These are phyloP conservation scores for Wallacemonas sp. DNA, from an alignment of 208 protist species.

Conservation along the genomic window DNA sequence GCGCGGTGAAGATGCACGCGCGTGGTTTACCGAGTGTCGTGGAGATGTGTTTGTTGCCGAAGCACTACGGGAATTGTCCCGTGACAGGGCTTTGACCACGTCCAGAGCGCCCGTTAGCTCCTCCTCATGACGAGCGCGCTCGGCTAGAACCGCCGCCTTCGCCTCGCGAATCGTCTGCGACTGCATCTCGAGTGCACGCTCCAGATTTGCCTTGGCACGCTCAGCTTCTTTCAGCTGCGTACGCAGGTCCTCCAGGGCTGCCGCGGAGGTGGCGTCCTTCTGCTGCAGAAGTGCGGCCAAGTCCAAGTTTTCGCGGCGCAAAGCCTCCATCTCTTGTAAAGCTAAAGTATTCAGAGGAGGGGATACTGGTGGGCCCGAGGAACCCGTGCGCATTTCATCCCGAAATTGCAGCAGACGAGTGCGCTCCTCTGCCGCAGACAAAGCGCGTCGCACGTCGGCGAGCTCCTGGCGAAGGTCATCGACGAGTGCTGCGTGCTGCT, in stretches of 20 bases:
- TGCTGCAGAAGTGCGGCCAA: conserved; percentile 30
- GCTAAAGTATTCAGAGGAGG: background rate
- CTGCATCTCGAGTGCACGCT: conserved; percentile 34
- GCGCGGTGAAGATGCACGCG: background rate
- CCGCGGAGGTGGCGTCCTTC: conserved; percentile 39
- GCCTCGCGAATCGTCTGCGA: conserved; percentile 39
- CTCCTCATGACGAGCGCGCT: conserved; percentile 29
- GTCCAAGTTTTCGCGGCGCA: conserved; percentile 8
- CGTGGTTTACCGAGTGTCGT: conserved; percentile 8
- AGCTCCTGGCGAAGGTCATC: background rate
- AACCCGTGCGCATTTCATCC: background rate
- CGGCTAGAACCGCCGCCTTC: conserved; percentile 34
- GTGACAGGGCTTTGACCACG: conserved; percentile 2
- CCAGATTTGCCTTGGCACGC: conserved; percentile 18
- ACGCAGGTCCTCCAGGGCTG: conserved; percentile 33
- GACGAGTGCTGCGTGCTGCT: background rate
- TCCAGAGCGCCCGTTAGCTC: conserved; percentile 23
- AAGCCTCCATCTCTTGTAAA: background rate
- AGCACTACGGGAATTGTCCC: background rate
- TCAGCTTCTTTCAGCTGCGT: conserved; percentile 16
- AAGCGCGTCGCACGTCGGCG: background rate
- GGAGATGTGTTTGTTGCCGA: conserved; percentile 12
- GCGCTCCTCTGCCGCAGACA: conserved; percentile 8
- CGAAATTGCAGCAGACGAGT: conserved; percentile 12
- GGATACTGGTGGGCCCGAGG: background rate